Percentiles rank a stretch among this genome's conserved stretches.
Evolutionary conservation across 805 yeast genomes (phyloP).

Genomic region (Lipomyces sp.): DNA sequence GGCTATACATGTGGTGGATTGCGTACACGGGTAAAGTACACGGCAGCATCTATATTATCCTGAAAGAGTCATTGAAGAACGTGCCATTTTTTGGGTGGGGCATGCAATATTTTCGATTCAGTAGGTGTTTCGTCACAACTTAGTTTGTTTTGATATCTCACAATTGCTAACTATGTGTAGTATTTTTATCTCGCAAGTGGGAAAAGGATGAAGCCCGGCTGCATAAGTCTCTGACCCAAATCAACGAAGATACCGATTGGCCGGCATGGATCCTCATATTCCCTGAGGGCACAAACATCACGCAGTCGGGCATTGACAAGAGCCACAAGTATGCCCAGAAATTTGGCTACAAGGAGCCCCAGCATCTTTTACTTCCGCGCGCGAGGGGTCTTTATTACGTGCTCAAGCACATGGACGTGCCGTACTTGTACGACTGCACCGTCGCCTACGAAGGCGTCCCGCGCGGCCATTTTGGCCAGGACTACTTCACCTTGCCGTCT

Average conservation of each 20-base stretch:
- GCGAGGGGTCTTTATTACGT: conserved; percentile 72
- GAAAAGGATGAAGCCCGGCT: conserved; percentile 62
- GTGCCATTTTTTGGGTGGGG: conserved; percentile 83
- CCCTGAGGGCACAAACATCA: conserved; percentile 93
- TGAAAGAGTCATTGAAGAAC: conserved; percentile 67
- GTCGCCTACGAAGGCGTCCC: conserved; percentile 74
- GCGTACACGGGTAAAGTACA: conserved; percentile 64
- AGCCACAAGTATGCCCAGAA: conserved; percentile 58
- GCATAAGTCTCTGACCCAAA: conserved; percentile 50
- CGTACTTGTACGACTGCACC: conserved; percentile 72
- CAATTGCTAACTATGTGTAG: conserved; percentile 2
- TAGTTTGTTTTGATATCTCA: neutral
- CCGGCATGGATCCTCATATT: conserved; percentile 69
- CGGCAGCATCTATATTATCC: conserved; percentile 64
- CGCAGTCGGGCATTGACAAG: conserved; percentile 58
- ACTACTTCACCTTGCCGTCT: conserved; percentile 59
- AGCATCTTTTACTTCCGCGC: conserved; percentile 77
- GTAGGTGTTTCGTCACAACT: conserved; percentile 2
- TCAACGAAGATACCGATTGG: conserved; percentile 50
- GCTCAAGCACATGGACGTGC: conserved; percentile 50
- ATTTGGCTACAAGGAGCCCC: conserved; percentile 42
- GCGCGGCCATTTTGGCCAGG: conserved; percentile 68
- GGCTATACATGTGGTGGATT: conserved; percentile 89
- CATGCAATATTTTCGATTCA: conserved; percentile 72
- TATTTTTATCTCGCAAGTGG: conserved; percentile 73